Evolutionary conservation across 1,139 yeast species (phyloP), one percentile per base, ranked within the genome.

Genomic region (Blastobotrys capitulatus): DNA sequence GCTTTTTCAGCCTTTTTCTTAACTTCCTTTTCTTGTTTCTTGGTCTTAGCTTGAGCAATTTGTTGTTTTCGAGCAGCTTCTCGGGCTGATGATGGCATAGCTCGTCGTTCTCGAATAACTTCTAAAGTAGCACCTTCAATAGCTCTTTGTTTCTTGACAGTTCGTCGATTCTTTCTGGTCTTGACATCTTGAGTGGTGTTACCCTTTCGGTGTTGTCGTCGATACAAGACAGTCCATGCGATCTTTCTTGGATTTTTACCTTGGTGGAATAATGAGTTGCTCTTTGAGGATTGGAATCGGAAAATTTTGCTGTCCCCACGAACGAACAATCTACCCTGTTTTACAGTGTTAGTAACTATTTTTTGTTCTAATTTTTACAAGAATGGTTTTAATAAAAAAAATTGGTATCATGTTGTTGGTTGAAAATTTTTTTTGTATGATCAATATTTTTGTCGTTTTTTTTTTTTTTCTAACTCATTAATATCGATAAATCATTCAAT

Each of bases 201-300:
- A 82, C 99, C 99, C 82, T 92, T 92, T 86, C 88, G 90, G 95
- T 92, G 97, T 80, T 90, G 96, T 80, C 96, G 87, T 85, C 99
- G 92, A 92, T 81, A 92, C 70, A 92, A 83, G 71, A 90, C 97
- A 65, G 99, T 92, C 99, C 99, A 92, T 63, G 97, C 85, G 73
- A 92, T 83, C 84, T 96, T 87, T 84, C 98, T 89, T 79, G 98
- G 99, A 90, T 94, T 92, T 95, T 92, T 92, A 85, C 97, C 89
- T 83, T 94, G 99, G 73, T 84, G 83, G 95, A 92, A 92, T 72
- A 92, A 85, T 73, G 98, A 89, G 70, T 96, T 94, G 72, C 95
- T 82, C 81, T 92, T 94, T 66, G 97, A 87, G 74, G 89, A 84
- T 77, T 86, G 95, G 95, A 94, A 92, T 84, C 99, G 89, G 95